Evolutionary conservation across 2,329 filamentous ascomycete species (phyloP), one percentile per base, ranked within the genome.

Genomic region (Pyrenophora teres): DNA sequence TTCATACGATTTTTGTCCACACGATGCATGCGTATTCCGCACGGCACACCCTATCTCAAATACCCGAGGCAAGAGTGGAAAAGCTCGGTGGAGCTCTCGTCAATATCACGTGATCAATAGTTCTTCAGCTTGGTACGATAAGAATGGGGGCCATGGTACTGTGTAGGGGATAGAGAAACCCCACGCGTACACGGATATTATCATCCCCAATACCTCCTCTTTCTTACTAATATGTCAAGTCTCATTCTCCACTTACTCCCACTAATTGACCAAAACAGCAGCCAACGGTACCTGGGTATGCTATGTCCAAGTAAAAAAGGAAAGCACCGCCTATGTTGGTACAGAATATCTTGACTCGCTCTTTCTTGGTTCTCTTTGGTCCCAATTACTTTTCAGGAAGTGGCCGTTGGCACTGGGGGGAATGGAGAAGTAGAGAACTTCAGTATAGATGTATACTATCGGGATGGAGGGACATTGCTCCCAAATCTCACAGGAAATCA

Each of bases 191-290:
- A n/a, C n/a, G n/a, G n/a, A n/a, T n/a, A n/a, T n/a, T n/a, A n/a
- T n/a, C n/a, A n/a, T n/a, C n/a, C n/a, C n/a, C n/a, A n/a, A n/a
- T n/a, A n/a, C n/a, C n/a, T n/a, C 21, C 21, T 21, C 42, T 30
- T 6, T 46, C 16, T 13, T 3, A 4, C 31, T n/a, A 10, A 46
- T 10, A 8, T 1, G 7, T 21, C 43, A 38, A 3, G 9, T 6
- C 4, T 38, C 43, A 38, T 38, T 46, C 5, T 46, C 43, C 8
- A 46, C 33, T 15, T 30, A 33, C 18, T 46, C 35, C 33, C 35
- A 46, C 15, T 33, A 46, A 7, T 46, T 46, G 6, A 15, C 5
- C 21, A 46, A 7, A 0, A 46, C 30, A 2, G 35, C 12, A 30
- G 16, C 18, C 15, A 46, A 13, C 35, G n/a, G n/a, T n/a, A n/a